Evolutionary conservation across 73 alveolate species (phyloP), one percentile per base, ranked within the genome.

Genomic region (Blepharisma stoltei): DNA sequence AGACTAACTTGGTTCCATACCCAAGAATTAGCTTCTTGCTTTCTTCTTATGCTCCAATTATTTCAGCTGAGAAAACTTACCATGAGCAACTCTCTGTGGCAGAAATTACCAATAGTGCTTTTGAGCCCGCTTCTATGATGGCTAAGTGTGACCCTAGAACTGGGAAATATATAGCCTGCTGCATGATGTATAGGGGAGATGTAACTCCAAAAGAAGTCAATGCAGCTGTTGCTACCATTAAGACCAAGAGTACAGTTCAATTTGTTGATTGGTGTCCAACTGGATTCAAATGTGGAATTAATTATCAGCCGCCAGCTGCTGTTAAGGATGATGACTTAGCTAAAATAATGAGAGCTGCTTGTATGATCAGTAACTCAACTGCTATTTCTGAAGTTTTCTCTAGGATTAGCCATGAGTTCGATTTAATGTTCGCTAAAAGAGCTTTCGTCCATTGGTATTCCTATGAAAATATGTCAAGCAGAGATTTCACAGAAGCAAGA

Each of bases 191-290:
- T 60, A 65, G 70, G 45, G 92, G 92, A 7, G 96, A 89, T 70
- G 90, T 89, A 47, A 87, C 78, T 44, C 92, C 91, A 50, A 88
- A 83, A 69, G 96, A 89, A 44, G 88, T 89, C 80, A 81, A 82
- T 60, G 83, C 84, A 45, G 71, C 95, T 8, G 73, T 87, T 27
- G 88, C 90, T 9, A 83, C 91, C 49, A 85, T 91, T 87, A 91
- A 91, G 86, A 88, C 90, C 80, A 92, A 94, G 95, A 90, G 97
- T 78, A 89, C 98, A 87, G 94, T 96, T 82, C 97, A 94, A 88
- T 96, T 96, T 88, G 98, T 94, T 86, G 98, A 95, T 82, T 94
- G 98, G 98, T 87, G 98, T 96, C 98, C 98, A 69, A 94, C 97
- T 82, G 98, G 97, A 75, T 94, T 96, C 97, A 94, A 96, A 93